Evolutionary conservation across 208 protist genomes (phyloP).

Genomic region (Trypanosomatidae sp.): DNA sequence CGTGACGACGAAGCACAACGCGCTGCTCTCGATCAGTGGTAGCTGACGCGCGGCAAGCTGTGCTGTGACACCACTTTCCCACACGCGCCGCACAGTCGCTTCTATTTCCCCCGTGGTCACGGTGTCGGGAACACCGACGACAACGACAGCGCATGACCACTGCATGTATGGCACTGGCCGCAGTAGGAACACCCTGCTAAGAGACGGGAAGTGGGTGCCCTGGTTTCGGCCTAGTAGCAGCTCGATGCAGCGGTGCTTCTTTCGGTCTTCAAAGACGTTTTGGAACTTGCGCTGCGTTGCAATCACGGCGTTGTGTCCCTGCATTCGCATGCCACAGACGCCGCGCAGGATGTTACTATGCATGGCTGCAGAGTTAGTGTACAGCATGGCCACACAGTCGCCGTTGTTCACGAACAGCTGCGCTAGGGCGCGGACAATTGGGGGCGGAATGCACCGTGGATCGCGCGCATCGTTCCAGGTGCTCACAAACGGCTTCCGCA

Average conservation of each 20-base stretch:
- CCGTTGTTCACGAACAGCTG: conserved; percentile 86
- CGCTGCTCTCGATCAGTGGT: conserved; percentile 44
- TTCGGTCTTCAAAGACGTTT: conserved; percentile 86
- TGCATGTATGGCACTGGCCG: conserved; percentile 58
- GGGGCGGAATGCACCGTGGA: conserved; percentile 43
- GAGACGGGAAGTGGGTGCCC: conserved; percentile 67
- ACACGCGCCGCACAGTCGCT: conserved; percentile 35
- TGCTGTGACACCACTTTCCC: conserved; percentile 47
- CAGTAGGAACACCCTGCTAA: conserved; percentile 62
- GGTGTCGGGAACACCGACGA: conserved; percentile 36
- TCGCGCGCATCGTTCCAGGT: conserved; percentile 76
- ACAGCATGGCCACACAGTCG: conserved; percentile 89
- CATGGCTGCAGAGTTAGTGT: conserved; percentile 94
- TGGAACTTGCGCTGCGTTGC: conserved; percentile 79
- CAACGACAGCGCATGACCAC: conserved; percentile 70
- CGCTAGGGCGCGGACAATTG: conserved; percentile 53
- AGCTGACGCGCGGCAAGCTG: conserved; percentile 20
- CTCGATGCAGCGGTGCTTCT: conserved; percentile 77
- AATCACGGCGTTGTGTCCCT: conserved; percentile 82
- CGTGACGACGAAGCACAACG: conserved; percentile 54
- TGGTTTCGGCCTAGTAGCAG: conserved; percentile 76
- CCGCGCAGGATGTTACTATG: conserved; percentile 88
- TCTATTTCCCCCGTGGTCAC: conserved; percentile 38
- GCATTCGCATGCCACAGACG: conserved; percentile 64
- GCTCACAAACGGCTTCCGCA: conserved; percentile 61